These are phyloP conservation scores for Pichia eremophila DNA, from an alignment of 805 yeast genomes.

Conservation along the genomic window DNA sequence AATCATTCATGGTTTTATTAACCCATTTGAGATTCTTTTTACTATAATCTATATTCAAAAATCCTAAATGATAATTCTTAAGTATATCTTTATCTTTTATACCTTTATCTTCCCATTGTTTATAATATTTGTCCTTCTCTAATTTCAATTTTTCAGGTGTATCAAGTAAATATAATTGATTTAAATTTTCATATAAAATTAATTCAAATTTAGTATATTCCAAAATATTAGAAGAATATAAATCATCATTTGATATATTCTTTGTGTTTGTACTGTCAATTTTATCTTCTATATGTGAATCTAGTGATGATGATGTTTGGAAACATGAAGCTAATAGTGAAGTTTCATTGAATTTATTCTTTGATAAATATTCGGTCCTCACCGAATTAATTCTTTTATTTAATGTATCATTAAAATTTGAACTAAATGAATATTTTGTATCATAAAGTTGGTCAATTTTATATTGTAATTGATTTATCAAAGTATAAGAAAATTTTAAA, in stretches of 20 bases:
- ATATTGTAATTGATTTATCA: slow-evolving; percentile 8
- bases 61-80: slow-evolving; percentile 3
- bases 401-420: not conserved
- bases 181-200: not conserved
- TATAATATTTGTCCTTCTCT: not conserved
- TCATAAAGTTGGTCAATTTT: slow-evolving; percentile 4
- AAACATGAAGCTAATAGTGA: not conserved
- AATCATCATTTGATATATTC: not conserved
- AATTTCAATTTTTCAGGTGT: not conserved
- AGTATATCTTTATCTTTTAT: not conserved
- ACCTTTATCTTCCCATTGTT: not conserved
- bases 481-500: slow-evolving; percentile 4
- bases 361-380: slow-evolving; percentile 1
- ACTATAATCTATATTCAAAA: slow-evolving; percentile 3
- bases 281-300: too few relatives aligned
- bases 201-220: slow-evolving; percentile 8
- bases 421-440: not conserved
- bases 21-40: slow-evolving; percentile 1
- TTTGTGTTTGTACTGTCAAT: too few relatives aligned
- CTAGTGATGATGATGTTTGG: too few relatives aligned
- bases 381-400: not conserved
- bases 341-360: not conserved
- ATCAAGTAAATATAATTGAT: slow-evolving; percentile 1
- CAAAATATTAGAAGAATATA: slow-evolving; percentile 7
- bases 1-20: not conserved